Evolutionary conservation across 345 rosid genomes (phyloP).

Genomic region (Euclidium syriacum): DNA sequence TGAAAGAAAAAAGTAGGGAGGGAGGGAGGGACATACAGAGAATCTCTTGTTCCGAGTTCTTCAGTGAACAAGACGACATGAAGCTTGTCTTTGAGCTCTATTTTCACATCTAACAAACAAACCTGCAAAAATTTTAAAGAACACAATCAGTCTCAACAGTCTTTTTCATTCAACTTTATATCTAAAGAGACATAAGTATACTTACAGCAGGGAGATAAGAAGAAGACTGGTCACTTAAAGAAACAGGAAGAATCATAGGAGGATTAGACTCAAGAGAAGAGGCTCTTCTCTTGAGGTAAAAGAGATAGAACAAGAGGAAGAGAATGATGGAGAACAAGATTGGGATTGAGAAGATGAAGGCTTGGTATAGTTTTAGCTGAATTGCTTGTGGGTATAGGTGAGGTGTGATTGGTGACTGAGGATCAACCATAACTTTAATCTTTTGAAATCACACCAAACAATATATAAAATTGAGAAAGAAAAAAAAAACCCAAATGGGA

Average conservation of each 20-base stretch:
- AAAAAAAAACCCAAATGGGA: constrained; percentile 9
- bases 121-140: constrained; percentile 34
- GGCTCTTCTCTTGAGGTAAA: constrained; percentile 93
- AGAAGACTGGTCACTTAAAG: constrained; percentile 35
- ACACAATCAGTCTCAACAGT: background rate
- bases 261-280: constrained; percentile 41
- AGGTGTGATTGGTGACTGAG: constrained; percentile 53
- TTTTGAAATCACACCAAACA: constrained; percentile 1
- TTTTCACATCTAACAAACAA: constrained; percentile 53
- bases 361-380: constrained; percentile 91
- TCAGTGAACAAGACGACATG: constrained; percentile 69
- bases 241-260: constrained; percentile 42
- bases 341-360: constrained; percentile 95
- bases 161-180: background rate
- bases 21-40: no score
- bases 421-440: constrained; percentile 46
- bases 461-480: background rate
- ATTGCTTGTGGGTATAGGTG: constrained; percentile 79
- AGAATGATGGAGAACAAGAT: constrained; percentile 89
- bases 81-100: constrained; percentile 59
- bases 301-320: constrained; percentile 78
- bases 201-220: constrained; percentile 48
- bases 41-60: constrained; percentile 57
- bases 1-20: no score
- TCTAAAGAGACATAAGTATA: background rate